A percentile compares a stretch with the other conserved stretches of the same genome.
These are phyloP conservation scores for Cladosporium sp. DNA, from an alignment of 2,329 filamentous ascomycete species.

Conservation along the genomic window DNA sequence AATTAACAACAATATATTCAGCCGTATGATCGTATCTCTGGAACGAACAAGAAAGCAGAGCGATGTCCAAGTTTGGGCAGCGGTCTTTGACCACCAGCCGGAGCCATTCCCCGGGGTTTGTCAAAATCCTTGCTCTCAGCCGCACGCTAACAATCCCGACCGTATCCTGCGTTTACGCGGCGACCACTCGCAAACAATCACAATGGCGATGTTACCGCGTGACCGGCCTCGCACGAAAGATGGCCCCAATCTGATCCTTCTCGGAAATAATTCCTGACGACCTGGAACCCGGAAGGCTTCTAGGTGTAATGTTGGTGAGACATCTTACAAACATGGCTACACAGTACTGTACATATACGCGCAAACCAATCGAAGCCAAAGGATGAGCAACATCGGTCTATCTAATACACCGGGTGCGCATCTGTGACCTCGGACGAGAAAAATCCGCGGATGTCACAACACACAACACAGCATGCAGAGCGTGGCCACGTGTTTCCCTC, in stretches of 20 bases:
- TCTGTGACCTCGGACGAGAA: neutral
- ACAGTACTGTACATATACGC: neutral
- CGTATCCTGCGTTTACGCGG: neutral
- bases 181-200: neutral
- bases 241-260: neutral
- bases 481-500: slow-evolving; percentile 15
- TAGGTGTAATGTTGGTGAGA: neutral
- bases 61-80: neutral
- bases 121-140: slow-evolving; percentile 14
- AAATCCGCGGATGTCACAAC: slow-evolving; percentile 3
- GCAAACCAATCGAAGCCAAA: neutral
- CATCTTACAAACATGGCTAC: slow-evolving; percentile 7
- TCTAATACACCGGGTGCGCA: neutral
- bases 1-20: neutral
- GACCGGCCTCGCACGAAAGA: slow-evolving; percentile 2
- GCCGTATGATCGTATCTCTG: neutral
- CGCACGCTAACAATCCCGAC: neutral
- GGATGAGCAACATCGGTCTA: neutral
- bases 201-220: neutral
- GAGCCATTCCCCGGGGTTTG: neutral
- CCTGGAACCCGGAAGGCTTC: neutral
- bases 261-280: neutral
- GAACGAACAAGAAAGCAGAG: neutral
- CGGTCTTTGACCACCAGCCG: neutral
- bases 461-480: neutral